phyloP scores from a whole-genome alignment of 108 stramenopile species.

The Skeletonema grethae region DNA sequence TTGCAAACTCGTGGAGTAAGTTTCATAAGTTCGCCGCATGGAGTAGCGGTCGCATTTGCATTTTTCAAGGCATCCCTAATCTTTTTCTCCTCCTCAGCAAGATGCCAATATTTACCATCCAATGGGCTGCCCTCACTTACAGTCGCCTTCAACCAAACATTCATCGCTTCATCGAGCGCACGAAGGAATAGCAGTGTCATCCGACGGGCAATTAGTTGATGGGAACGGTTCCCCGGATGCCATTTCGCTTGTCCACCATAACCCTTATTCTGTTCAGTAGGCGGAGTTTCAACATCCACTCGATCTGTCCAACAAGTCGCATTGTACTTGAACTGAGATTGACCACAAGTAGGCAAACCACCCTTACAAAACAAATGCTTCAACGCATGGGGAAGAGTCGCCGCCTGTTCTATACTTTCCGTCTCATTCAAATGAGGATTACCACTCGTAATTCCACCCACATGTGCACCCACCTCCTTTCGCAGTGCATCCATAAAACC shows the following conservation, averaged over 20 bases:
- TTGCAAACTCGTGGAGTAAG: slow-evolving; percentile 22
- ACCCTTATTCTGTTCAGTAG: slow-evolving; percentile 11
- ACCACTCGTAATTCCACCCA: slow-evolving; percentile 34
- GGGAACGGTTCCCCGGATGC: slow-evolving; percentile 47
- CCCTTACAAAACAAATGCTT: slow-evolving; percentile 25
- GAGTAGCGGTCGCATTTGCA: slow-evolving; percentile 24
- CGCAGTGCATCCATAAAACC: slow-evolving; percentile 25
- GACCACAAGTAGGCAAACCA: slow-evolving; percentile 14
- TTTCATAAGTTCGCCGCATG: slow-evolving; percentile 25
- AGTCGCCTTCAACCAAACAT: slow-evolving; percentile 46
- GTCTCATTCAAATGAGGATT: slow-evolving; percentile 17
- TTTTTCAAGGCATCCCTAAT: slow-evolving; percentile 30
- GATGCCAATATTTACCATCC: slow-evolving; percentile 49
- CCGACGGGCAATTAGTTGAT: slow-evolving; percentile 51
- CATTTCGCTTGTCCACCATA: slow-evolving; percentile 44
- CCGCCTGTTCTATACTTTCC: slow-evolving; percentile 17
- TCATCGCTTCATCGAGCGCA: slow-evolving; percentile 52
- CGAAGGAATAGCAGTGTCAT: slow-evolving; percentile 47
- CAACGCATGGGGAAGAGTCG: slow-evolving; percentile 21
- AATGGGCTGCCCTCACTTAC: slow-evolving; percentile 41
- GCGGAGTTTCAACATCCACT: slow-evolving; percentile 29
- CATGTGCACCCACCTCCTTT: slow-evolving; percentile 36
- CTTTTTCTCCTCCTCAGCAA: slow-evolving; percentile 33
- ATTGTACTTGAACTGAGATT: slow-evolving; percentile 39
- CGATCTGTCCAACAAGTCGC: slow-evolving; percentile 54